Conservation (phyloP, 352 stramenopile genomes). For the Plasmopara viticola region DNA sequence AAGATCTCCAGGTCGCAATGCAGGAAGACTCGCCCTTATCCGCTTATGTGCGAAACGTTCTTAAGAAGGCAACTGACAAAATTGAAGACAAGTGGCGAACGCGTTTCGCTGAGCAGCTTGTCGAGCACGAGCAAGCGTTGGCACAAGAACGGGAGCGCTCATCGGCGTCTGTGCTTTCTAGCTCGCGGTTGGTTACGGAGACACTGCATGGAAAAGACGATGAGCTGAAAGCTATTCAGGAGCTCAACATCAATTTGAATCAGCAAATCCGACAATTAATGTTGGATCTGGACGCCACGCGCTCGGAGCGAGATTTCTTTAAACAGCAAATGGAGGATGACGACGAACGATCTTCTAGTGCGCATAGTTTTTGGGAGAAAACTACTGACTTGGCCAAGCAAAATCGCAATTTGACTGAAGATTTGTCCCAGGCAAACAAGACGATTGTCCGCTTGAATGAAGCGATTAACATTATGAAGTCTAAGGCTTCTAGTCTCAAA, state of each 20-base stretch:
- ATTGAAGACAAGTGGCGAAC: slow-evolving; percentile 81
- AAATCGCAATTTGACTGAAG: slow-evolving; percentile 68
- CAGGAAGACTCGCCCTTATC: slow-evolving; percentile 62
- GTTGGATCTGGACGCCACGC: slow-evolving; percentile 57
- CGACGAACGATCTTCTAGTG: slow-evolving; percentile 62
- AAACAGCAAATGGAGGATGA: slow-evolving; percentile 66
- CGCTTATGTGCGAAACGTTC: slow-evolving; percentile 62
- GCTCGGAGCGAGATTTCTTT: slow-evolving; percentile 63
- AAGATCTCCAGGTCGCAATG: slow-evolving; percentile 34
- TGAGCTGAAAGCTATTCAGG: slow-evolving; percentile 62
- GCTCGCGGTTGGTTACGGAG: slow-evolving; percentile 59
- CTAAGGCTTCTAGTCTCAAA: slow-evolving; percentile 43
- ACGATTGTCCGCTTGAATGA: slow-evolving; percentile 63
- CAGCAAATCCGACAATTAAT: slow-evolving; percentile 68
- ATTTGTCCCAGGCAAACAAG: slow-evolving; percentile 57
- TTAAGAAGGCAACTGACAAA: slow-evolving; percentile 71
- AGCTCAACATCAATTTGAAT: slow-evolving; percentile 50
- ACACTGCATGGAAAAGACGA: slow-evolving; percentile 74
- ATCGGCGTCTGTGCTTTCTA: slow-evolving; percentile 56
- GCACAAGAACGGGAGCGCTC: slow-evolving; percentile 59
- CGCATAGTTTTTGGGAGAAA: slow-evolving; percentile 81
- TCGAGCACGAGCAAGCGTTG: slow-evolving; percentile 61
- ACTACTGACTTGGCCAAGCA: slow-evolving; percentile 78
- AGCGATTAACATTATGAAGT: slow-evolving; percentile 51
- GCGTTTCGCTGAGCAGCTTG: slow-evolving; percentile 60